Percentiles rank a stretch among this genome's conserved stretches.
These are phyloP conservation scores for Lentinula boryana DNA, from an alignment of 768 basidiomycete genomes.

Conservation along the genomic window DNA sequence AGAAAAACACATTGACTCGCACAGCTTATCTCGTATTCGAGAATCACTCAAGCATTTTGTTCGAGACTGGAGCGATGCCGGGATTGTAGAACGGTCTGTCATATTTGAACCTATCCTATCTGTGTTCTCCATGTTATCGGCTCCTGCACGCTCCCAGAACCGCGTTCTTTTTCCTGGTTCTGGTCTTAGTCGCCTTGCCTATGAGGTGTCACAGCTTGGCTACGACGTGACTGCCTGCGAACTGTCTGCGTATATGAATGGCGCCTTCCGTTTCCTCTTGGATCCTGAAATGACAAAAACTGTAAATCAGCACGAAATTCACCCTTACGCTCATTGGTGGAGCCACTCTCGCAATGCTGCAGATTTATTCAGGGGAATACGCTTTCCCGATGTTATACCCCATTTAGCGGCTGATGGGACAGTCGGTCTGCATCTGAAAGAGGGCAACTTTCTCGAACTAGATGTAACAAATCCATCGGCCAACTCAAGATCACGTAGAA, in stretches of 20 bases:
- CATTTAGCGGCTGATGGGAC: constrained; percentile 30
- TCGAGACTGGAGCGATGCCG: constrained; percentile 64
- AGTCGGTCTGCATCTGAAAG: constrained; percentile 38
- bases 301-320: constrained; percentile 42
- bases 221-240: constrained; percentile 59
- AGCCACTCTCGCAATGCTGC: constrained; percentile 55
- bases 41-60: constrained; percentile 66
- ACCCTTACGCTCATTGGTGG: constrained; percentile 65
- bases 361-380: constrained; percentile 43
- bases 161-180: constrained; percentile 59
- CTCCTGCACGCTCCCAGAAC: constrained; percentile 11
- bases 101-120: constrained; percentile 55
- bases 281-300: constrained; percentile 36
- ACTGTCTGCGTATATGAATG: constrained; percentile 59
- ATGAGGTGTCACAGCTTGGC: constrained; percentile 60
- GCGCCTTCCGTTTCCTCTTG: constrained; percentile 53
- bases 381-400: constrained; percentile 60
- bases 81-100: constrained; percentile 42
- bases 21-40: constrained; percentile 36
- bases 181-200: constrained; percentile 60
- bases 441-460: constrained; percentile 53
- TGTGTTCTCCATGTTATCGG: constrained; percentile 24
- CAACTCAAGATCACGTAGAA: constrained; percentile 12
- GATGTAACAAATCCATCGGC: neutral
- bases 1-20: constrained; percentile 9